phyloP scores from a whole-genome alignment of 495 filamentous ascomycete genomes.

The Penicillium robsamsonii region DNA sequence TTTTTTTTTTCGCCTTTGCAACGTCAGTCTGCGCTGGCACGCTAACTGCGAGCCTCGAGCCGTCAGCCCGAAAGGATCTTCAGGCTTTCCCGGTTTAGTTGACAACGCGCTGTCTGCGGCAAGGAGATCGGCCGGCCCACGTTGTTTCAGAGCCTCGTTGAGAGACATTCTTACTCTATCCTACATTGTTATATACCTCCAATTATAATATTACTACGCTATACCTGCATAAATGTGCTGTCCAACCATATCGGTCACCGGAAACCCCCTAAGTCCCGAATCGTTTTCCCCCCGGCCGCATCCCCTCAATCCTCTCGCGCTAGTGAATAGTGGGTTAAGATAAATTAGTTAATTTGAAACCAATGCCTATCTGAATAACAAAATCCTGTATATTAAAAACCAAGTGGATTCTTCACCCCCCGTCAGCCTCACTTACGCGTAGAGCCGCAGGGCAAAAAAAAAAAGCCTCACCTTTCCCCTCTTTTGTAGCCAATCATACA shows the following conservation, averaged over 20 bases:
- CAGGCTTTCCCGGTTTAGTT: constrained; percentile 7
- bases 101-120: constrained; percentile 10
- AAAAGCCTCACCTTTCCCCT: constrained; percentile 23
- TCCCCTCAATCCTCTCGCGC: background rate
- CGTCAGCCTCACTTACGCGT: constrained; percentile 29
- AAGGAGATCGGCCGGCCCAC: constrained; percentile 11
- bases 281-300: background rate
- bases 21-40: background rate
- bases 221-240: constrained; percentile 3
- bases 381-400: background rate
- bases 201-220: background rate
- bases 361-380: background rate
- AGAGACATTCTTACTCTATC: background rate
- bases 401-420: constrained; percentile 14
- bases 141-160: constrained; percentile 13
- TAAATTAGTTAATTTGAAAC: background rate
- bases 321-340: constrained; percentile 3
- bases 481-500: constrained; percentile 1
- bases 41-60: background rate
- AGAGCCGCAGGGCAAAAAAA: constrained; percentile 29
- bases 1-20: background rate
- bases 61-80: constrained; percentile 5
- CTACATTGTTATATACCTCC: too few relatives aligned
- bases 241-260: background rate
- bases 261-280: background rate